Evolutionary conservation across 306 rosid genomes (phyloP).

Genomic region (Vigna nakashimae): DNA sequence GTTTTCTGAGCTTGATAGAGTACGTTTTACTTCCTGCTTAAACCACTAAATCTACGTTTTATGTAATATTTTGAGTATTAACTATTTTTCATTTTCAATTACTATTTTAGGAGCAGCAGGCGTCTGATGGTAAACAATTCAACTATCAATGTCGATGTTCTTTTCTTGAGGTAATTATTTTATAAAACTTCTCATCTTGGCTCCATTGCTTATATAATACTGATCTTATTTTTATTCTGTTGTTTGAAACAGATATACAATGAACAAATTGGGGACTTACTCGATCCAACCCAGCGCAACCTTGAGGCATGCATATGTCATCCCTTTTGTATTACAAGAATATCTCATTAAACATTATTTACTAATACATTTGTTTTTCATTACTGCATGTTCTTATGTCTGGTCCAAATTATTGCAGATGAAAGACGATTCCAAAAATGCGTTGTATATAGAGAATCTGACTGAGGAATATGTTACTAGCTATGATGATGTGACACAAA

Average conservation of each 20-base stretch:
- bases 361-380: background rate
- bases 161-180: slow-evolving; percentile 77
- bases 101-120: slow-evolving; percentile 65
- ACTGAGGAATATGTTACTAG: slow-evolving; percentile 92
- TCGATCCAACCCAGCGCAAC: slow-evolving; percentile 65
- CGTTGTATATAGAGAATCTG: slow-evolving; percentile 73
- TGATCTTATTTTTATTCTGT: slow-evolving; percentile 29
- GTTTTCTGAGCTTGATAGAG: slow-evolving; percentile 82
- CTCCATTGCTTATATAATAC: slow-evolving; percentile 46
- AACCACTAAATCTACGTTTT: slow-evolving; percentile 14
- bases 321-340: slow-evolving; percentile 9
- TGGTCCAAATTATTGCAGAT: slow-evolving; percentile 55
- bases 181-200: background rate
- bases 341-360: slow-evolving; percentile 26
- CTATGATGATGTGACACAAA: slow-evolving; percentile 90
- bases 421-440: slow-evolving; percentile 79
- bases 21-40: slow-evolving; percentile 46
- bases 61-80: slow-evolving; percentile 24
- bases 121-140: slow-evolving; percentile 73
- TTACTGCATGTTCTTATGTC: background rate
- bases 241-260: slow-evolving; percentile 52
- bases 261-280: slow-evolving; percentile 56
- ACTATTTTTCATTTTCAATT: slow-evolving; percentile 41
- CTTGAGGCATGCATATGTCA: slow-evolving; percentile 68
- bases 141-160: slow-evolving; percentile 93